Percentiles rank a stretch among this genome's conserved stretches.
These are phyloP conservation scores for Hawksworthiomyces lignivorus DNA, from an alignment of 2,329 filamentous ascomycete genomes.

Conservation along the genomic window DNA sequence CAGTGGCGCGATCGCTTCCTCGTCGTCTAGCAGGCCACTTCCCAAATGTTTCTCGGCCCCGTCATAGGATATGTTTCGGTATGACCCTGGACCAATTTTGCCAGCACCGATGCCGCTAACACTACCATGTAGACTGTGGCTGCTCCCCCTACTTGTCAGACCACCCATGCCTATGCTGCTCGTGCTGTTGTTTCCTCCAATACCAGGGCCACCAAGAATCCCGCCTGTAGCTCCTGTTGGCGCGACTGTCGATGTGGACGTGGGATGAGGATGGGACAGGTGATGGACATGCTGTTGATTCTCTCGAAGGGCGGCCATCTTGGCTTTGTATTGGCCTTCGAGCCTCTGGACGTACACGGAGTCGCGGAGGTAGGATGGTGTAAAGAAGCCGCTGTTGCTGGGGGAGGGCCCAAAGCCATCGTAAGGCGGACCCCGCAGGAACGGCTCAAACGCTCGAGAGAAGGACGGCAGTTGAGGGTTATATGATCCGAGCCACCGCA, in stretches of 20 bases:
- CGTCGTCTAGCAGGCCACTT: conserved; percentile 38
- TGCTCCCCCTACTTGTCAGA: conserved; percentile 46
- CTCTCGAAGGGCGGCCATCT: conserved; percentile 42
- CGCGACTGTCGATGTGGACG: conserved; percentile 16
- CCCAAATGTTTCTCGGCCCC: conserved; percentile 10
- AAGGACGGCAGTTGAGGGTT: conserved; percentile 34
- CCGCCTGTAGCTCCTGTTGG: conserved; percentile 1
- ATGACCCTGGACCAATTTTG: too few species aligned
- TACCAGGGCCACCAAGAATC: not conserved
- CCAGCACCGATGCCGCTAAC: not conserved
- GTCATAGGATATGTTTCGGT: not conserved
- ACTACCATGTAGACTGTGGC: conserved; percentile 36
- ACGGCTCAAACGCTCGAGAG: conserved; percentile 47
- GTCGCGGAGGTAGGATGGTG: conserved; percentile 73
- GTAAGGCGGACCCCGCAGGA: conserved; percentile 26
- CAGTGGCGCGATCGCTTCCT: conserved; percentile 54
- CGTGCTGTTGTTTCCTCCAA: not conserved
- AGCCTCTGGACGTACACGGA: conserved; percentile 73
- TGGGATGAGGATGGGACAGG: conserved; percentile 11
- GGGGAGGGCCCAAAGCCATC: conserved; percentile 12
- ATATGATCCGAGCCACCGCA: conserved; percentile 18
- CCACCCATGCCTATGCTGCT: conserved; percentile 29
- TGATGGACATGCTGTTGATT: conserved; percentile 14
- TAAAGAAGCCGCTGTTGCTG: conserved; percentile 54
- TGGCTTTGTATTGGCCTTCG: conserved; percentile 60